Percentiles rank a stretch among this genome's conserved stretches.
Conservation (phyloP, 73 alveolate genomes). For the Effrenium voratum region DNA sequence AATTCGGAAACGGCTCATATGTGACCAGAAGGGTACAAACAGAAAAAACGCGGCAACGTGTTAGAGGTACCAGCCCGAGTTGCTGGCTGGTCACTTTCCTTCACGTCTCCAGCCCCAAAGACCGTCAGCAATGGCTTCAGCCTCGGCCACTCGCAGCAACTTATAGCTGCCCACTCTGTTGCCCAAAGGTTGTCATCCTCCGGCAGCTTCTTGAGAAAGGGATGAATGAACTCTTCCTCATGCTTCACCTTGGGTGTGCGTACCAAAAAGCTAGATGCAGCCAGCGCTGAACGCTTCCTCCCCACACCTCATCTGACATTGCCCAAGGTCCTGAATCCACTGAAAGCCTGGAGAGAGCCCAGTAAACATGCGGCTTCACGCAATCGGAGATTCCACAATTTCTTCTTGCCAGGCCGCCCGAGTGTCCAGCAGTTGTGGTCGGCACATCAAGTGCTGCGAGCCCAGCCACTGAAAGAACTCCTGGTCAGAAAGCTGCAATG, state of each 20-base stretch:
- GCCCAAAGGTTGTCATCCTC: constrained; percentile 8
- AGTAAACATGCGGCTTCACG: no score
- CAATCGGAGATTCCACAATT: no score
- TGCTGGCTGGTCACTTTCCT: not conserved
- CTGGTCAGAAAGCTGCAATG: no score
- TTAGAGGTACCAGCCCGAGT: not conserved
- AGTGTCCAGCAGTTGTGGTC: not conserved
- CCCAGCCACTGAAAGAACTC: not conserved
- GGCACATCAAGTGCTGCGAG: not conserved
- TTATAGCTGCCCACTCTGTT: not conserved
- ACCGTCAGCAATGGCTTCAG: not conserved
- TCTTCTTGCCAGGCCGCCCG: no score
- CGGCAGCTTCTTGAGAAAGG: not conserved
- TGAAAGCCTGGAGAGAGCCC: no score
- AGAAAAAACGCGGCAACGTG: not conserved
- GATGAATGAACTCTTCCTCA: not conserved
- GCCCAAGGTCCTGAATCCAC: no score
- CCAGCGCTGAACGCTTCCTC: no score
- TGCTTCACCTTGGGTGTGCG: no score
- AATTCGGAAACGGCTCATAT: not conserved
- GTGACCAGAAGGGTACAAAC: not conserved
- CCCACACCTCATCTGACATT: no score
- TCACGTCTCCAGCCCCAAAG: not conserved
- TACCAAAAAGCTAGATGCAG: no score
- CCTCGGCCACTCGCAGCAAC: not conserved